Conservation (phyloP, 805 yeast genomes). For the Kuraishia cidri region DNA sequence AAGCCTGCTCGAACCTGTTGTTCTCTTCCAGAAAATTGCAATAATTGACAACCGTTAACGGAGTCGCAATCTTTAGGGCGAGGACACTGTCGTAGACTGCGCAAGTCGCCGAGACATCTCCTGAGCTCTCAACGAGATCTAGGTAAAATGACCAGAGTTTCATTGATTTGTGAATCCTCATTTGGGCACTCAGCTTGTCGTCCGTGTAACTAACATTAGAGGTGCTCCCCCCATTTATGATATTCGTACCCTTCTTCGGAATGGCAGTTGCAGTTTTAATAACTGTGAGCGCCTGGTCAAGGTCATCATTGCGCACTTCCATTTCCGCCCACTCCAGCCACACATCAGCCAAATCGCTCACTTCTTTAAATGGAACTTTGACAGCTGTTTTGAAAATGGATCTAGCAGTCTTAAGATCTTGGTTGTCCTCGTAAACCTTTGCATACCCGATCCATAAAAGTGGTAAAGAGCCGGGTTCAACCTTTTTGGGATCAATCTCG, state of each 20-base stretch:
- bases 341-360: constrained; percentile 58
- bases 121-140: constrained; percentile 55
- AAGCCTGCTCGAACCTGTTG: constrained; percentile 36
- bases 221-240: constrained; percentile 4
- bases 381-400: constrained; percentile 55
- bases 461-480: constrained; percentile 34
- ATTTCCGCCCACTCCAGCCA: constrained; percentile 74
- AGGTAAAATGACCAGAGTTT: constrained; percentile 69
- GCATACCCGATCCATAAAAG: constrained; percentile 70
- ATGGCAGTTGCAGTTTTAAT: constrained; percentile 21
- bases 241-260: constrained; percentile 7
- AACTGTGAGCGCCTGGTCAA: constrained; percentile 26
- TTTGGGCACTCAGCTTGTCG: constrained; percentile 39
- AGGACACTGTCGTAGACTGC: constrained; percentile 45
- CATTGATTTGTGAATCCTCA: constrained; percentile 48
- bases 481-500: constrained; percentile 52
- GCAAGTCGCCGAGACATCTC: constrained; percentile 29
- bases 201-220: constrained; percentile 22
- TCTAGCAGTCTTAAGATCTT: constrained; percentile 51
- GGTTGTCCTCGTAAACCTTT: constrained; percentile 43
- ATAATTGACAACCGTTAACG: constrained; percentile 55
- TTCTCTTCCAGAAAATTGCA: constrained; percentile 49
- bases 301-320: constrained; percentile 40
- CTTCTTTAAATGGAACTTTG: constrained; percentile 56
- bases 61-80: constrained; percentile 58